Conservation (phyloP, 2,329 filamentous ascomycete species). For the Xylaria sp. region DNA sequence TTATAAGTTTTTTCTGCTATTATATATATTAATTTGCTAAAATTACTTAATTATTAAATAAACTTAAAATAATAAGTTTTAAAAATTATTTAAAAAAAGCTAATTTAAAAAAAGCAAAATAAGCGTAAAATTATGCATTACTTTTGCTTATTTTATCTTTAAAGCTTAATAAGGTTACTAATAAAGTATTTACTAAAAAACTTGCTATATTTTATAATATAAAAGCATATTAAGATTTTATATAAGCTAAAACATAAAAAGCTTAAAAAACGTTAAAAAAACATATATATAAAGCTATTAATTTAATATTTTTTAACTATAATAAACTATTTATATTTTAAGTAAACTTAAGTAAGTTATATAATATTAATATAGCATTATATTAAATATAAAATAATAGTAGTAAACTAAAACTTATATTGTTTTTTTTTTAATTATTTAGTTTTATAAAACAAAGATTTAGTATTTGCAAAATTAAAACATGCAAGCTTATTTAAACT, state of each 20-base stretch:
- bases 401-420: not conserved
- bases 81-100: slow-evolving; percentile 15
- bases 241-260: not conserved
- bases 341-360: not conserved
- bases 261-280: slow-evolving; percentile 8
- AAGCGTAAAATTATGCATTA: not conserved
- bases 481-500: not conserved
- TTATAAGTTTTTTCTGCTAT: too few relatives aligned
- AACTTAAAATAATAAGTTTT: slow-evolving; percentile 9
- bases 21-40: not conserved
- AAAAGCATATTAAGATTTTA: not conserved
- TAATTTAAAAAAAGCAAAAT: not conserved
- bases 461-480: slow-evolving; percentile 17
- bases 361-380: not conserved
- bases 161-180: not conserved
- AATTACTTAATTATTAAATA: not conserved
- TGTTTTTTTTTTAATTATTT: not conserved
- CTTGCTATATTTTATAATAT: not conserved
- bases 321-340: slow-evolving; percentile 4
- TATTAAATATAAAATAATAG: slow-evolving; percentile 6
- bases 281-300: not conserved
- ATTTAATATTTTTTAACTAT: not conserved
- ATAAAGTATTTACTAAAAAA: not conserved
- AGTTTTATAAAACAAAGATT: not conserved
- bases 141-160: not conserved